Evolutionary conservation across 371 early-diverging fungal genomes (phyloP), one percentile per base, ranked within the genome.

Genomic region (Lichtheimia corymbifera): DNA sequence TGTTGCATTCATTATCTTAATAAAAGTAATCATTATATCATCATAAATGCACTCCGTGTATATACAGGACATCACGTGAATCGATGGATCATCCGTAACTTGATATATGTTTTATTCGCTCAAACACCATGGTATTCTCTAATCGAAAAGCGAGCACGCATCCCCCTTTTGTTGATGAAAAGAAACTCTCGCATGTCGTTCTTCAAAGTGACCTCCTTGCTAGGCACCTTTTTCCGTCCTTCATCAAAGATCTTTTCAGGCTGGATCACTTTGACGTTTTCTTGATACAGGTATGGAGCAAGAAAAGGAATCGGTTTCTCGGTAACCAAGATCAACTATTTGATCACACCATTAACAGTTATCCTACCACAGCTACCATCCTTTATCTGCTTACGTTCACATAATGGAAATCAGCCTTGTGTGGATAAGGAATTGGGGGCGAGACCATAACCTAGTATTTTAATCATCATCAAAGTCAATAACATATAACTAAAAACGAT

Each of bases 151-250:
- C 86, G 71, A 15, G 81, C 77, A 40, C 88, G 80, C 57, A 71
- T 56, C 17, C 86, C 85, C n/a, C 76, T 73, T 50, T 82, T 67
- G 67, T 88, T 88, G 53, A 88, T 81, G 40, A 88, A 69, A 11
- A 88, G 64, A 67, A 83, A 88, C 25, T 88, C 87, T 27, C 71
- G 77, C n/a, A 88, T 68, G 62, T 85, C 85, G 55, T 86, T 88
- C 55, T 85, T 85, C 42, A 79, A 53, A 6, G 50, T 50, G 41
- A 86, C 74, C 53, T 74, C 65, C 63, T 79, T 77, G 70, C 83
- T 80, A 2, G 82, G 80, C 54, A 73, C 63, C 45, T 70, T 73
- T 27, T 56, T 56, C 25, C 77, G 71, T 40, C 68, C 74, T 14
- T 63, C 64, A 15, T 72, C 72, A 7, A 45, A 40, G 35, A 76